These are phyloP conservation scores for Xylariaceae sp. DNA, from an alignment of 2,329 filamentous ascomycete species.

Conservation along the genomic window DNA sequence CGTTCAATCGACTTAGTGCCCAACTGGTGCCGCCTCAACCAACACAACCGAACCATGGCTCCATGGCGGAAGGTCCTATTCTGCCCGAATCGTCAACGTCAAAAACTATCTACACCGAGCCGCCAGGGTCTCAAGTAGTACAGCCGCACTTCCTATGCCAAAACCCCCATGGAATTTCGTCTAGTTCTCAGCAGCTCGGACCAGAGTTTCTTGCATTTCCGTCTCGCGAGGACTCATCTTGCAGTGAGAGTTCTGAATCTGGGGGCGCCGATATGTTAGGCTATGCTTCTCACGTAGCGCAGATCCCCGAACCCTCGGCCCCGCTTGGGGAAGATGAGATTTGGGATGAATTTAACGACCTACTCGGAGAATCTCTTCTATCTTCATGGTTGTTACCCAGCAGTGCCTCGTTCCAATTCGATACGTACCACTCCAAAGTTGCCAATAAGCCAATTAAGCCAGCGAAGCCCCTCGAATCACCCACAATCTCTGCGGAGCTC, in stretches of 20 bases:
- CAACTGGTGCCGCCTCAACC: slow-evolving; percentile 35
- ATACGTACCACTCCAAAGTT: slow-evolving; percentile 42
- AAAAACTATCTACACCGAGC: slow-evolving; percentile 37
- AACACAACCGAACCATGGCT: slow-evolving; percentile 36
- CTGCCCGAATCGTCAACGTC: slow-evolving; percentile 41
- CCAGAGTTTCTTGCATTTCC: slow-evolving; percentile 72
- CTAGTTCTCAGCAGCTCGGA: slow-evolving; percentile 31
- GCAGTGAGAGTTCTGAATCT: slow-evolving; percentile 53
- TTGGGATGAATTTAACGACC: slow-evolving; percentile 91
- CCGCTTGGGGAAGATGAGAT: slow-evolving; percentile 77
- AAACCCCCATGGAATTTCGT: slow-evolving; percentile 15
- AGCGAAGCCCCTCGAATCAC: slow-evolving; percentile 44
- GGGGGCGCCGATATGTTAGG: slow-evolving; percentile 63
- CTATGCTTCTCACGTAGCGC: slow-evolving; percentile 59
- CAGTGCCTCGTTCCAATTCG: slow-evolving; percentile 53
- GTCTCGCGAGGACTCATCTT: slow-evolving; percentile 65
- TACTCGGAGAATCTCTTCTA: slow-evolving; percentile 63
- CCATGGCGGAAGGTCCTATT: slow-evolving; percentile 47
- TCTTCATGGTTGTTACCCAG: slow-evolving; percentile 53
- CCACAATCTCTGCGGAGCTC: slow-evolving; percentile 39
- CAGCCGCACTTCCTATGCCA: slow-evolving; percentile 15
- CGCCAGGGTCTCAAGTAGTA: background rate
- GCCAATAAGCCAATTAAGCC: slow-evolving; percentile 36
- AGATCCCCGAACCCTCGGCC: slow-evolving; percentile 58
- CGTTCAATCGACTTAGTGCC: slow-evolving; percentile 60